Base-by-base conservation (phyloP, 1,284 basidiomycete genomes). In the Schizophyllum commune region DNA sequence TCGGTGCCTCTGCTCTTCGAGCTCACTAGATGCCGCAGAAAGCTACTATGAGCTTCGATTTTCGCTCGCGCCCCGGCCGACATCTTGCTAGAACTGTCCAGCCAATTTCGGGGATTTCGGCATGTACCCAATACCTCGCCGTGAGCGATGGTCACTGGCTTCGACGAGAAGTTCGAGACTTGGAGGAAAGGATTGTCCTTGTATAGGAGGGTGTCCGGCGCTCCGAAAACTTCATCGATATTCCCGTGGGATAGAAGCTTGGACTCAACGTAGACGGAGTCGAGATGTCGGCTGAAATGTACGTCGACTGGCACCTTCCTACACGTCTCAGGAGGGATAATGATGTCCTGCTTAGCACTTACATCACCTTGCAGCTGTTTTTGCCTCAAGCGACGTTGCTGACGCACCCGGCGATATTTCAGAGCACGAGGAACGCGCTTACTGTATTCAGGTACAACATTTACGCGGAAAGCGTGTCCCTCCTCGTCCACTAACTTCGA, bases 91-190 rank as follows among this genome's bases (percentile, higher is more conserved):
- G 59, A 32, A 13, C 52, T 32, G 32, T 66, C 64, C 0, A 66
- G 57, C 61, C 63, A 65, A 5, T 1, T 54, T 3, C 33, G 39
- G 0, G 65, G 65, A 52, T 64, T 64, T 6, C 55, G 19, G 0
- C 58, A 32, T 0, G 32, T 60, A 5, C 65, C 65, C 0, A 67
- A 32, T 0, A 52, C 33, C 11, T 66, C 58, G 2, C 65, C 65
- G 5, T 47, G 11, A 1, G 61, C 27, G 7, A 67, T 62, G 0
- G 33, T 27, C 0, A 62, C 52, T 1, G 65, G 65, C 0, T 5
- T 1, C 2, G 19, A 8, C 0, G 65, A 62, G 21, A 66, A 66
- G 27, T 67, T 67, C 8, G 65, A 61, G 6, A 67, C 57, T 15
- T 60, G 63, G 0, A 67, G 32, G 9, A 58, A 27, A 0, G 64